Conservation (phyloP, 306 rosid species). For the Castanea mollissima region DNA sequence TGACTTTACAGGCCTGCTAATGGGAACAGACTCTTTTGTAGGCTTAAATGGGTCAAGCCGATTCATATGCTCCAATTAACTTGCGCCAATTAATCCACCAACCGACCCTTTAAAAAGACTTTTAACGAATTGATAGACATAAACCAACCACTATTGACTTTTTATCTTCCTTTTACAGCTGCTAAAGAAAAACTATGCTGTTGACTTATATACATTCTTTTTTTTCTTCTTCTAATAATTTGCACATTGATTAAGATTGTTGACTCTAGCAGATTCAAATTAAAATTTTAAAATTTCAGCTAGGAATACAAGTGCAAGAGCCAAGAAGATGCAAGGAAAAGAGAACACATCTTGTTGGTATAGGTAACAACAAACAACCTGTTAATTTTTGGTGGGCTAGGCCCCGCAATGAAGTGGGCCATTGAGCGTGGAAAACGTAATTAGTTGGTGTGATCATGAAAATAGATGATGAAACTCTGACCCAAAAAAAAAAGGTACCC, state of each 20-base stretch:
- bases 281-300: not conserved
- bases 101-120: not conserved
- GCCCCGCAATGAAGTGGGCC: conserved; percentile 9
- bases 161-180: not conserved
- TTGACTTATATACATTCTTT: not conserved
- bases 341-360: not conserved
- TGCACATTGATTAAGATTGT: conserved; percentile 2
- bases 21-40: not conserved
- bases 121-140: not conserved
- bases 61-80: not conserved
- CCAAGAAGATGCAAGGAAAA: conserved; percentile 1
- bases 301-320: not conserved
- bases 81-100: not conserved
- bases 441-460: not conserved
- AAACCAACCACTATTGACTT: not conserved
- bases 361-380: not conserved
- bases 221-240: not conserved
- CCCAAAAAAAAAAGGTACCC: not conserved
- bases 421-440: not conserved
- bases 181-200: not conserved
- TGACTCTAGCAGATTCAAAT: conserved; percentile 1
- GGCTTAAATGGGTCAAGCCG: not conserved
- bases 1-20: not conserved
- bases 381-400: not conserved
- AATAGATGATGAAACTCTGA: not conserved